A percentile compares a stretch with the other conserved stretches of the same genome.
Evolutionary conservation across 768 basidiomycete genomes (phyloP).

Genomic region (Leccinum rimulosum): DNA sequence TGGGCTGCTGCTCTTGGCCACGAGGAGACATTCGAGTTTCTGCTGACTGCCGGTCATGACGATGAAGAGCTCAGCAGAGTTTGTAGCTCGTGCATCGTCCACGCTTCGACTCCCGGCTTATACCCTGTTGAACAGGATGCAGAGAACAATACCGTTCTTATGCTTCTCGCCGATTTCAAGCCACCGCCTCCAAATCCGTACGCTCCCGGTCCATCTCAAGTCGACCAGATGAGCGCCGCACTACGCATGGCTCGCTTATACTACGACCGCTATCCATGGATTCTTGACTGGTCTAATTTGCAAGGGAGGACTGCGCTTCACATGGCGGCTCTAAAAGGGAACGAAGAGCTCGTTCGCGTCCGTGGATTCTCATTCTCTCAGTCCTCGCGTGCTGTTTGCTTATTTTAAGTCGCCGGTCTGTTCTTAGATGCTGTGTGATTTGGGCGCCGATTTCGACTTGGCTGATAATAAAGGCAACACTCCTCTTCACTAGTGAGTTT

Average conservation of each 20-base stretch:
- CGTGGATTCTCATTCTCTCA: slow-evolving; percentile 29
- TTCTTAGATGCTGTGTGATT: slow-evolving; percentile 81
- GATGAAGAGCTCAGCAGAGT: slow-evolving; percentile 92
- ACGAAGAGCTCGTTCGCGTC: slow-evolving; percentile 85
- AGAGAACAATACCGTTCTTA: slow-evolving; percentile 91
- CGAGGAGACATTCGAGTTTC: slow-evolving; percentile 91
- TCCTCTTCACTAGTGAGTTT: slow-evolving; percentile 84
- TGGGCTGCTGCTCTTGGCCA: slow-evolving; percentile 90
- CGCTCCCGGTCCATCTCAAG: slow-evolving; percentile 44
- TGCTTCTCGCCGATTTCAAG: slow-evolving; percentile 84
- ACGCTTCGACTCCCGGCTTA: slow-evolving; percentile 17
- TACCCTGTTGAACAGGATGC: slow-evolving; percentile 57
- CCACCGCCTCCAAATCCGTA: slow-evolving; percentile 49
- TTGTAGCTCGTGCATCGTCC: slow-evolving; percentile 29
- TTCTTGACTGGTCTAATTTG: slow-evolving; percentile 89
- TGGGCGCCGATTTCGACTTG: slow-evolving; percentile 87
- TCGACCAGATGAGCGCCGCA: slow-evolving; percentile 67
- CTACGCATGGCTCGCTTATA: slow-evolving; percentile 87
- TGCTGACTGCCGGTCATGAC: slow-evolving; percentile 84
- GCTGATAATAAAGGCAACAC: slow-evolving; percentile 92
- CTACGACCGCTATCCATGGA: slow-evolving; percentile 80
- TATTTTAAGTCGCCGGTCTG: slow-evolving; percentile 8
- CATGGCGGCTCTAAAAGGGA: slow-evolving; percentile 83
- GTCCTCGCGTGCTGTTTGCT: slow-evolving; percentile 12
- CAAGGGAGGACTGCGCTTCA: slow-evolving; percentile 91